phyloP scores from a whole-genome alignment of 495 filamentous ascomycete genomes.

The Penicillium pulvis region DNA sequence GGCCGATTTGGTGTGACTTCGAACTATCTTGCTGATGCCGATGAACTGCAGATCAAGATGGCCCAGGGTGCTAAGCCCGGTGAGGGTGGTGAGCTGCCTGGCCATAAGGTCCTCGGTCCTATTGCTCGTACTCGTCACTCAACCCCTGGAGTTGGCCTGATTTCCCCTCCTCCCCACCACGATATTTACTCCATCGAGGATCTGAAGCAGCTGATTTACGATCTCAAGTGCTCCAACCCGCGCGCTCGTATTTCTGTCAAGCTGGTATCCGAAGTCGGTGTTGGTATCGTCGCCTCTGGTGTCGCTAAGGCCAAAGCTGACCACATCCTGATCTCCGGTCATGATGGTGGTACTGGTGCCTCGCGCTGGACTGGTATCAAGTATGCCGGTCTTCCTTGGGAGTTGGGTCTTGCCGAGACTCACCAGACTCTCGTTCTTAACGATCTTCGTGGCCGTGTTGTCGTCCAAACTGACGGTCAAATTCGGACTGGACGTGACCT shows the following conservation, averaged over 20 bases:
- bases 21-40: slow-evolving; percentile 96
- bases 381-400: slow-evolving; percentile 98
- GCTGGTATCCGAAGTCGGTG: slow-evolving; percentile 96
- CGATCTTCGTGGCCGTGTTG: slow-evolving; percentile 92
- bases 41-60: slow-evolving; percentile 99
- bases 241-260: slow-evolving; percentile 96
- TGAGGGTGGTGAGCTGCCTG: slow-evolving; percentile 96
- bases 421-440: slow-evolving; percentile 99
- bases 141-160: slow-evolving; percentile 97
- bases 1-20: slow-evolving; percentile 98
- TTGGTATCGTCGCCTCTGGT: slow-evolving; percentile 97
- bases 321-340: slow-evolving; percentile 96
- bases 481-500: slow-evolving; percentile 93
- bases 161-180: slow-evolving; percentile 95
- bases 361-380: slow-evolving; percentile 99
- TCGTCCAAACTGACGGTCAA: slow-evolving; percentile 98
- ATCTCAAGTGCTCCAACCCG: slow-evolving; percentile 97
- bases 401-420: slow-evolving; percentile 95
- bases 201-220: slow-evolving; percentile 98
- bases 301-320: slow-evolving; percentile 98
- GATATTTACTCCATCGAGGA: slow-evolving; percentile 99
- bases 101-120: slow-evolving; percentile 96
- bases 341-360: slow-evolving; percentile 97
- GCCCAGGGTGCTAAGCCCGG: slow-evolving; percentile 98
- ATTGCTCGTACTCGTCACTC: slow-evolving; percentile 97